Conservation (phyloP, 495 filamentous ascomycete species). For the Tetracladium marchalianum region DNA sequence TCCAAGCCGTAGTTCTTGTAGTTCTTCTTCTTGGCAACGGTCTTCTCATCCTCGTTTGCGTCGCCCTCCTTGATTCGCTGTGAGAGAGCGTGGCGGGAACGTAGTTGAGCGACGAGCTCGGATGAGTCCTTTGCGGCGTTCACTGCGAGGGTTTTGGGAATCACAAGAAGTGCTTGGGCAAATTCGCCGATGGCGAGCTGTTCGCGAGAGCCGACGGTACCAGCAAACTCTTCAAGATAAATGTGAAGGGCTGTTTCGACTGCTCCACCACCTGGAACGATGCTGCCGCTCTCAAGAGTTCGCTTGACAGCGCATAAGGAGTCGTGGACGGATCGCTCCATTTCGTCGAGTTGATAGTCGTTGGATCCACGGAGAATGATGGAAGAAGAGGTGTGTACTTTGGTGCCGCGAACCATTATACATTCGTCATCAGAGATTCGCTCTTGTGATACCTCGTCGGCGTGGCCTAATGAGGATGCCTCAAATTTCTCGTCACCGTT, state of each 20-base stretch:
- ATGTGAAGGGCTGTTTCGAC: slow-evolving; percentile 99
- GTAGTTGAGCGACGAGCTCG: slow-evolving; percentile 90
- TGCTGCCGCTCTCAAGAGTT: slow-evolving; percentile 90
- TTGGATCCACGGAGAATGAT: slow-evolving; percentile 95
- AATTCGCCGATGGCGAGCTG: slow-evolving; percentile 98
- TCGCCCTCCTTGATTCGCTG: slow-evolving; percentile 80
- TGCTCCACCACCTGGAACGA: slow-evolving; percentile 92
- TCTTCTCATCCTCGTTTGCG: slow-evolving; percentile 76
- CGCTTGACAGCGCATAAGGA: slow-evolving; percentile 94
- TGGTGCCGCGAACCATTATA: slow-evolving; percentile 93
- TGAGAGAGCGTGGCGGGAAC: slow-evolving; percentile 86
- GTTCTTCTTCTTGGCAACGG: slow-evolving; percentile 81
- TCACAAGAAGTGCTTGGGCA: slow-evolving; percentile 83
- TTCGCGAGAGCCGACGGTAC: slow-evolving; percentile 92
- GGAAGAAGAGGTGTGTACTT: slow-evolving; percentile 83
- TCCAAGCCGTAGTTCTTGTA: slow-evolving; percentile 98
- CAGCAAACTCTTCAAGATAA: slow-evolving; percentile 98
- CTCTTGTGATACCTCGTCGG: slow-evolving; percentile 94
- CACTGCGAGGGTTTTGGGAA: slow-evolving; percentile 93
- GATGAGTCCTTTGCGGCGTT: slow-evolving; percentile 96
- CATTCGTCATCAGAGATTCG: slow-evolving; percentile 98
- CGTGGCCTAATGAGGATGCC: slow-evolving; percentile 72
- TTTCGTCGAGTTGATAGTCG: slow-evolving; percentile 96
- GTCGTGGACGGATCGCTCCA: slow-evolving; percentile 98
- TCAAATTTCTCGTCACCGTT: slow-evolving; percentile 98